These are phyloP conservation scores for Brassica nigra DNA, from an alignment of 345 rosid genomes.

Conservation along the genomic window DNA sequence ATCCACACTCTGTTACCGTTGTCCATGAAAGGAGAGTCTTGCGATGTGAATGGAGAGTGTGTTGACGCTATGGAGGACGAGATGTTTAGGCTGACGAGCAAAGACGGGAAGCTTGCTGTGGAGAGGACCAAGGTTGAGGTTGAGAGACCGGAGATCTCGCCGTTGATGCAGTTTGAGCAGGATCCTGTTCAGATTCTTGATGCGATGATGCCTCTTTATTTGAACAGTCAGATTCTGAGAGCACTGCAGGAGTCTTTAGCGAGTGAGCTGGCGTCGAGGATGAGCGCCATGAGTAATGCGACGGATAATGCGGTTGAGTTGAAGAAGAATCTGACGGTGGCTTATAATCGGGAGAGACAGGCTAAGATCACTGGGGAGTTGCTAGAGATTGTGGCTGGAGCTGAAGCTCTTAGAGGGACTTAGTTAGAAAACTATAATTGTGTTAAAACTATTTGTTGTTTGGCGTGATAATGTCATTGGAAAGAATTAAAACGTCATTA, in stretches of 20 bases:
- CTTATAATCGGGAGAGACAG: constrained; percentile 70
- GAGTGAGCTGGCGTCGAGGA: constrained; percentile 84
- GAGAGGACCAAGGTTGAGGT: constrained; percentile 52
- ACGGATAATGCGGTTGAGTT: constrained; percentile 78
- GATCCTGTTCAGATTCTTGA: constrained; percentile 91
- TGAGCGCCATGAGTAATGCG: constrained; percentile 85
- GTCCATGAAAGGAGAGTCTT: constrained; percentile 57
- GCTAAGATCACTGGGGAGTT: constrained; percentile 78
- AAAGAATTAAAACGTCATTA: not conserved
- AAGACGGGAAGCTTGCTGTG: constrained; percentile 69
- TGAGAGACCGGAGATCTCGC: constrained; percentile 43
- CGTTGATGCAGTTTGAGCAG: constrained; percentile 85
- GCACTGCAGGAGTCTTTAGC: constrained; percentile 86
- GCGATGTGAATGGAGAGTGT: constrained; percentile 63
- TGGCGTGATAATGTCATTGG: not conserved
- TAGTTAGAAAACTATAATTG: constrained; percentile 1
- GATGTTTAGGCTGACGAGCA: constrained; percentile 75
- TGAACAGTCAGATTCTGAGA: constrained; percentile 85
- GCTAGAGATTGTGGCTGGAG: constrained; percentile 85
- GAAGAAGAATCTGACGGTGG: constrained; percentile 61
- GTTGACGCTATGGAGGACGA: constrained; percentile 83
- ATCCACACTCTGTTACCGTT: constrained; percentile 69
- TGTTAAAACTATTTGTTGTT: not conserved
- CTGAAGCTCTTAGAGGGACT: constrained; percentile 60
- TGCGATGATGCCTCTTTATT: constrained; percentile 88